These are phyloP conservation scores for Noccaea caerulescens DNA, from an alignment of 345 rosid species.

Conservation along the genomic window DNA sequence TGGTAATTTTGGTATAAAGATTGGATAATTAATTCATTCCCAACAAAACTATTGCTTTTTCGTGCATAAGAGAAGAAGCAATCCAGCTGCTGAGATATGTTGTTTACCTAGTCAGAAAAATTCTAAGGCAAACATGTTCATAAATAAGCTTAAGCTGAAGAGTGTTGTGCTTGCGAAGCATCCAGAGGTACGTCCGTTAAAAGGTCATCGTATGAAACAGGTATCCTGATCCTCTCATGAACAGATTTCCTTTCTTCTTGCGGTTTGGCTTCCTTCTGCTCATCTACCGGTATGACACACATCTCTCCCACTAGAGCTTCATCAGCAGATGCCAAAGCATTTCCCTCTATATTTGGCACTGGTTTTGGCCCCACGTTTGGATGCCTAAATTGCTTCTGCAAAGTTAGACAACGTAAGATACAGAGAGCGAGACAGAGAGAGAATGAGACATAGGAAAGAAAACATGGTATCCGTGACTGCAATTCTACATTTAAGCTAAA, in stretches of 20 bases:
- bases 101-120: conserved; percentile 28
- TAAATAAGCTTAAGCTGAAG: conserved; percentile 31
- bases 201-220: conserved; percentile 83
- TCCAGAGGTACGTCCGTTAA: conserved; percentile 44
- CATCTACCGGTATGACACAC: conserved; percentile 34
- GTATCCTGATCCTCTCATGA: conserved; percentile 82
- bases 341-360: conserved; percentile 40
- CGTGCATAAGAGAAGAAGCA: conserved; percentile 32
- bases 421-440: neutral
- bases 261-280: conserved; percentile 41
- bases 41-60: conserved; percentile 32
- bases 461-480: conserved; percentile 16
- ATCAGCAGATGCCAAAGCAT: conserved; percentile 31
- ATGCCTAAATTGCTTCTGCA: conserved; percentile 88
- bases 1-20: conserved; percentile 20
- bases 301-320: conserved; percentile 38
- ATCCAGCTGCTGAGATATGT: conserved; percentile 27
- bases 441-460: neutral
- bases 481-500: conserved; percentile 9
- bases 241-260: conserved; percentile 56
- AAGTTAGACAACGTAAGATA: conserved; percentile 5
- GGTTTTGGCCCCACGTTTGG: conserved; percentile 47
- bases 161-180: conserved; percentile 38
- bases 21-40: conserved; percentile 10
- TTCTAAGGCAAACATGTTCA: conserved; percentile 30